Percentiles rank a stretch among this genome's conserved stretches.
Evolutionary conservation across 2,329 filamentous ascomycete genomes (phyloP).

Genomic region (Pseudocercospora ulei): DNA sequence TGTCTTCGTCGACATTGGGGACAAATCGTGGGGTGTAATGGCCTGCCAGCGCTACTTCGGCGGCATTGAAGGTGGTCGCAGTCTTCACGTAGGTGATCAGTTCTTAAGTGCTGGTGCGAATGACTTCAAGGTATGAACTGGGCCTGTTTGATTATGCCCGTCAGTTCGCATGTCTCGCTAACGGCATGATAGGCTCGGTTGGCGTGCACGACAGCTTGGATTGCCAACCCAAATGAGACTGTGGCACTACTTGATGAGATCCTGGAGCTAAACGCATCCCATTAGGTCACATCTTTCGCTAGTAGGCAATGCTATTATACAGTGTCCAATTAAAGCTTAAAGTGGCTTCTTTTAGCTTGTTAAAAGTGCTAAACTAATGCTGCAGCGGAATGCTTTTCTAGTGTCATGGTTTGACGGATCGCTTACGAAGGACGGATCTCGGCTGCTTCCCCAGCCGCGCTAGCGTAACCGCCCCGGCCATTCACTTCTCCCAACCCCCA

Average conservation of each 20-base stretch:
- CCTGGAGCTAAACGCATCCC: slow-evolving; percentile 28
- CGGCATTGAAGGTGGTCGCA: slow-evolving; percentile 62
- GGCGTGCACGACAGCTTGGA: slow-evolving; percentile 93
- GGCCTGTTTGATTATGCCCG: background rate
- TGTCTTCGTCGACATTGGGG: slow-evolving; percentile 96
- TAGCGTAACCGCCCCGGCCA: background rate
- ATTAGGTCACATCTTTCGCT: too few relatives aligned
- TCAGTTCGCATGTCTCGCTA: slow-evolving; percentile 15
- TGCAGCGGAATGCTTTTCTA: too few relatives aligned
- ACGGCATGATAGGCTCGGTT: slow-evolving; percentile 52
- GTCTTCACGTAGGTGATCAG: slow-evolving; percentile 89
- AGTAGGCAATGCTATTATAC: too few relatives aligned
- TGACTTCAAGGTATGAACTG: slow-evolving; percentile 66
- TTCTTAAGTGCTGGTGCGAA: slow-evolving; percentile 92
- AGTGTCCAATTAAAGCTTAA: too few relatives aligned
- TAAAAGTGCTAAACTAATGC: too few relatives aligned
- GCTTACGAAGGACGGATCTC: too few relatives aligned
- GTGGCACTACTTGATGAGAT: slow-evolving; percentile 82
- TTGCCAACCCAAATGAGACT: slow-evolving; percentile 84
- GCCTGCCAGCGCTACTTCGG: slow-evolving; percentile 89
- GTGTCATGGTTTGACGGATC: too few relatives aligned
- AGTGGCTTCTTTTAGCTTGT: too few relatives aligned
- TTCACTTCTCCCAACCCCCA: slow-evolving; percentile 1
- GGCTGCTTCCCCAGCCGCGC: too few relatives aligned
- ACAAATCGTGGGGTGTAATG: slow-evolving; percentile 91